Percentiles rank a stretch among this genome's conserved stretches.
Conservation (phyloP, 176 grass and related monocot species). For the Eleusine coracana region DNA sequence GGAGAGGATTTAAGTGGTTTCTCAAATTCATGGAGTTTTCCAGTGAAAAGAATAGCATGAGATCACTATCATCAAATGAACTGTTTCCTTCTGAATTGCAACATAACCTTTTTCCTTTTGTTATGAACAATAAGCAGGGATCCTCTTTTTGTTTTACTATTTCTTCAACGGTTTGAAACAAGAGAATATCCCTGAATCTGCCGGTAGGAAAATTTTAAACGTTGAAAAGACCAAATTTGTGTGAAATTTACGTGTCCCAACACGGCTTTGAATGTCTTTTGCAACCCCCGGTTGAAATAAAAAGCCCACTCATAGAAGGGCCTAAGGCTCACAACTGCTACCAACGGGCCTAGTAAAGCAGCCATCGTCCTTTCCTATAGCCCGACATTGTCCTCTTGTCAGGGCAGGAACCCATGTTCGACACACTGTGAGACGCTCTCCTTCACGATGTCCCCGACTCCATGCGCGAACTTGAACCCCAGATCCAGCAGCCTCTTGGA, state of each 20-base stretch:
- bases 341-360: neutral
- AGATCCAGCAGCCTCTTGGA: conserved; percentile 59
- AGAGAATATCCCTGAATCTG: neutral
- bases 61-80: neutral
- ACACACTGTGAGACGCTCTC: conserved; percentile 54
- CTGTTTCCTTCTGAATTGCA: neutral
- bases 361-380: neutral
- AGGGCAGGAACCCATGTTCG: conserved; percentile 45
- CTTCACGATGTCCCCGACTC: conserved; percentile 39
- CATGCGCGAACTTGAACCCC: conserved; percentile 64
- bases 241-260: neutral
- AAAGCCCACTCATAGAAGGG: neutral
- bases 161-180: neutral
- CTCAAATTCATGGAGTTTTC: neutral
- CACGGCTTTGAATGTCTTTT: neutral
- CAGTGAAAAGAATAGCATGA: neutral
- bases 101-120: no score
- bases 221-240: neutral
- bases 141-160: no score
- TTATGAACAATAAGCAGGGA: no score
- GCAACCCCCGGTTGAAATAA: neutral
- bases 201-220: neutral
- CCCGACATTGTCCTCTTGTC: neutral
- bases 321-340: neutral
- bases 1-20: neutral